phyloP scores from a whole-genome alignment of 352 stramenopile species.

The Blastocystis sp. region DNA sequence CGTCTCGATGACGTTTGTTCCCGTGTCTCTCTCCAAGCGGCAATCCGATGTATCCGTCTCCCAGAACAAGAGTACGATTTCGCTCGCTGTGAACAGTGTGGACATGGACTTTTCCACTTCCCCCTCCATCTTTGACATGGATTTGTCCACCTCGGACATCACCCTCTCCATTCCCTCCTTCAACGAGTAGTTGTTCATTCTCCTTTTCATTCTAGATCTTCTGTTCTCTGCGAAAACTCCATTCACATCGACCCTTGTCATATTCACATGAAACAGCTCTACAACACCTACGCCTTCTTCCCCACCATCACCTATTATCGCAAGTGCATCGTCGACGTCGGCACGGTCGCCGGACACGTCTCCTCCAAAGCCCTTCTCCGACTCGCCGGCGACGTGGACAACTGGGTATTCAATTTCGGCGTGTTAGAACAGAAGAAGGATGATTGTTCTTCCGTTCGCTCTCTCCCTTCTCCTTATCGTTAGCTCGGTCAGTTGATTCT shows the following conservation, averaged over 20 bases:
- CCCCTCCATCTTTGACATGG: constrained; percentile 56
- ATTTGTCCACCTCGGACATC: constrained; percentile 21
- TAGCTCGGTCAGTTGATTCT: constrained; percentile 34
- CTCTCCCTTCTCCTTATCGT: neutral
- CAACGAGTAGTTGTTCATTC: neutral
- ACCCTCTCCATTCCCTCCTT: constrained; percentile 1
- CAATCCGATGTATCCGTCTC: neutral
- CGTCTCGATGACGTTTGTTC: constrained; percentile 4
- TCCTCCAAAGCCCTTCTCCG: constrained; percentile 7
- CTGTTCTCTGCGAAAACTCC: neutral
- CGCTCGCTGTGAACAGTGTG: neutral
- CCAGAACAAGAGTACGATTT: neutral
- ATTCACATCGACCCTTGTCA: constrained; percentile 30
- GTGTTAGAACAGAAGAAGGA: neutral
- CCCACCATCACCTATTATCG: constrained; percentile 59
- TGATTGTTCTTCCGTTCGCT: neutral
- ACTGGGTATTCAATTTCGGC: constrained; percentile 62
- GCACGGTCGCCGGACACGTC: constrained; percentile 1
- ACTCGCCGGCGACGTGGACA: constrained; percentile 16
- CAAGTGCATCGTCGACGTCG: constrained; percentile 36
- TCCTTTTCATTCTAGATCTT: neutral
- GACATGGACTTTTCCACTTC: constrained; percentile 40
- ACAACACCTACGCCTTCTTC: constrained; percentile 60
- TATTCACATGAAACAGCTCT: constrained; percentile 56
- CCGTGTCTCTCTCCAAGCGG: neutral